A percentile compares a stretch with the other conserved stretches of the same genome.
These are phyloP conservation scores for Rasamsonia emersonii DNA, from an alignment of 2,329 filamentous ascomycete genomes.

Conservation along the genomic window DNA sequence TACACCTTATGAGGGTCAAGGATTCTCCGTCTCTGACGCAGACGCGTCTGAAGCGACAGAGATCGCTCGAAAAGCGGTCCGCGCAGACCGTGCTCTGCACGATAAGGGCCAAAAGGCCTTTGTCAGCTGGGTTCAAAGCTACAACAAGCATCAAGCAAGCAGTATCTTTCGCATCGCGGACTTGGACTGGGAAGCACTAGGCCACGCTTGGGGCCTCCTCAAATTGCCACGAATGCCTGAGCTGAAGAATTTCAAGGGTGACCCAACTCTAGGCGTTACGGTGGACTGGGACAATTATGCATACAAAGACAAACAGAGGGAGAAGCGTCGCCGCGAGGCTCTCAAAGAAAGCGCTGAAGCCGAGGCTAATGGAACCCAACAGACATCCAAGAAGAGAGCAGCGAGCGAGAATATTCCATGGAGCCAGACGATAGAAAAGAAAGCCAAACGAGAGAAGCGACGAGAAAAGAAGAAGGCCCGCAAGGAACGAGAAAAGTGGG, in stretches of 20 bases:
- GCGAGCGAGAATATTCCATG: constrained; percentile 59
- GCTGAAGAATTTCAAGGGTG: constrained; percentile 62
- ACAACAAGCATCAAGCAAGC: constrained; percentile 80
- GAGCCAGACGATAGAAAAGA: constrained; percentile 62
- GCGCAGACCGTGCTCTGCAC: constrained; percentile 58
- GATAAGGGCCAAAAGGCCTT: constrained; percentile 89
- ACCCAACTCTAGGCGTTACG: constrained; percentile 50
- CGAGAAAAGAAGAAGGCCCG: constrained; percentile 57
- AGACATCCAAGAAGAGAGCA: constrained; percentile 43
- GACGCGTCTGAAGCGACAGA: constrained; percentile 53
- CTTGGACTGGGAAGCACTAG: constrained; percentile 77
- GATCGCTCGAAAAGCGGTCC: constrained; percentile 50
- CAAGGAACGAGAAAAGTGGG: constrained; percentile 54
- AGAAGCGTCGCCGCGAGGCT: constrained; percentile 54
- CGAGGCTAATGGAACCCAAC: constrained; percentile 22
- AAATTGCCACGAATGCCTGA: constrained; percentile 93
- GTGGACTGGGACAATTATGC: constrained; percentile 57
- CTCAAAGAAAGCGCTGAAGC: constrained; percentile 41
- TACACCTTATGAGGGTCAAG: constrained; percentile 49
- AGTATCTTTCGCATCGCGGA: constrained; percentile 82
- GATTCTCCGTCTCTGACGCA: constrained; percentile 48
- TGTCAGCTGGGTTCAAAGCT: constrained; percentile 86
- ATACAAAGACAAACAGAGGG: constrained; percentile 64
- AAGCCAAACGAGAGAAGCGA: constrained; percentile 53
- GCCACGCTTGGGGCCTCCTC: constrained; percentile 74